Evolutionary conservation across 176 grass and related monocot genomes (phyloP).

Genomic region (Chrysopogon serrulatus): DNA sequence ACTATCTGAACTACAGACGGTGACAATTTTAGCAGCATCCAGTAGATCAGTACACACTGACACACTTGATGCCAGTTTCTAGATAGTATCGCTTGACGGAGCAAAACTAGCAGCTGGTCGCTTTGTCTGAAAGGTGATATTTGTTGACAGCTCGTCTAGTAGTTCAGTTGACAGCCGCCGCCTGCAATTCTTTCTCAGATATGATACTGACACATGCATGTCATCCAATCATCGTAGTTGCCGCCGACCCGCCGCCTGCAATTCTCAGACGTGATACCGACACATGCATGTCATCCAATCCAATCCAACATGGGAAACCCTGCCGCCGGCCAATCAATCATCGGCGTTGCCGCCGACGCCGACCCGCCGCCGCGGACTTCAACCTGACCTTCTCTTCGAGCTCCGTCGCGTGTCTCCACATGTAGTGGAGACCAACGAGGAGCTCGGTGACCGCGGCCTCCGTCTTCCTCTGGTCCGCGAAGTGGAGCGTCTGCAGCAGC

Average conservation of each 20-base stretch:
- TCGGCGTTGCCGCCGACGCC: background rate
- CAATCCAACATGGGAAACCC: too few species aligned
- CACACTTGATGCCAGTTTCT: background rate
- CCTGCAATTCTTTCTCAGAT: background rate
- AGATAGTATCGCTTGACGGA: background rate
- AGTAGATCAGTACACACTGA: background rate
- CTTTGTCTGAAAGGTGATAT: background rate
- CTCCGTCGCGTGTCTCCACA: conserved; percentile 59
- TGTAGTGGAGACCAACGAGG: conserved; percentile 60
- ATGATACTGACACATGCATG: background rate
- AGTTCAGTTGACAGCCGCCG: background rate
- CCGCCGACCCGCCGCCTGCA: background rate
- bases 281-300: conserved; percentile 7
- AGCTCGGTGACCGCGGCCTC: conserved; percentile 68
- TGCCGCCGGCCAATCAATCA: too few species aligned
- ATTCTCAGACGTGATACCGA: background rate
- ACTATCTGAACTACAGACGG: background rate
- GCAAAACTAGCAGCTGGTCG: conserved; percentile 6
- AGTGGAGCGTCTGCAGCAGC: conserved; percentile 83
- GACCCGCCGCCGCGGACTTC: background rate
- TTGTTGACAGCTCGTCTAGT: background rate
- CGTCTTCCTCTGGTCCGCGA: conserved; percentile 56
- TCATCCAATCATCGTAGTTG: too few species aligned
- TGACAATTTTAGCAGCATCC: background rate
- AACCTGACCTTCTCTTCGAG: conserved; percentile 26